Percentiles rank a stretch among this genome's conserved stretches.
Conservation (phyloP, 1,284 basidiomycete species). For the Leccinum griseonigrum region DNA sequence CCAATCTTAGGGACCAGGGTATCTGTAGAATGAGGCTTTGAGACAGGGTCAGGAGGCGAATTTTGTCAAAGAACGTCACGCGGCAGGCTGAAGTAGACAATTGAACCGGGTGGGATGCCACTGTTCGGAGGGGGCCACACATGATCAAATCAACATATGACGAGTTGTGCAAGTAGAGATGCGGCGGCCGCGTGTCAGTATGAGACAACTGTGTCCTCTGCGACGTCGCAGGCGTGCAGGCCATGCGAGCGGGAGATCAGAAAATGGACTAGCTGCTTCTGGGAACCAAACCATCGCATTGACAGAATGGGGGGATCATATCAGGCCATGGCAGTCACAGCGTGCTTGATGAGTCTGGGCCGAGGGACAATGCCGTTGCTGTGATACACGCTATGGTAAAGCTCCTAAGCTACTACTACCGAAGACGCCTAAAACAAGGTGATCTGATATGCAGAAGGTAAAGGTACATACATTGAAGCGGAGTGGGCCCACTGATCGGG, state of each 20-base stretch:
- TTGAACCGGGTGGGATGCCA: conserved; percentile 10
- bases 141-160: conserved; percentile 10
- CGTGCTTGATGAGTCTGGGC: conserved; percentile 5
- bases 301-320: conserved; percentile 18
- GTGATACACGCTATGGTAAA: conserved; percentile 10
- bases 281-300: conserved; percentile 3
- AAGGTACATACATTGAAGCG: conserved; percentile 4
- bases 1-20: conserved; percentile 9
- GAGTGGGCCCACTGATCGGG: conserved; percentile 17
- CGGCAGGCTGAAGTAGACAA: conserved; percentile 17
- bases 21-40: conserved; percentile 9
- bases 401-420: conserved; percentile 21
- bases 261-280: conserved; percentile 15
- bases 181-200: conserved; percentile 15
- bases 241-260: conserved; percentile 20
- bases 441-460: conserved; percentile 18
- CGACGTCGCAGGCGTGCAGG: conserved; percentile 17
- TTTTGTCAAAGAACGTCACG: conserved; percentile 15
- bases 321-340: neutral
- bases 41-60: conserved; percentile 18
- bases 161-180: neutral
- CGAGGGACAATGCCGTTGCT: conserved; percentile 23
- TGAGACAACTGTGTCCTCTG: conserved; percentile 17
- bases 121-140: neutral
- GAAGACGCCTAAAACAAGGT: conserved; percentile 20